Base-by-base conservation (phyloP, 2,329 filamentous ascomycete genomes). In the Aspergillus sp. region DNA sequence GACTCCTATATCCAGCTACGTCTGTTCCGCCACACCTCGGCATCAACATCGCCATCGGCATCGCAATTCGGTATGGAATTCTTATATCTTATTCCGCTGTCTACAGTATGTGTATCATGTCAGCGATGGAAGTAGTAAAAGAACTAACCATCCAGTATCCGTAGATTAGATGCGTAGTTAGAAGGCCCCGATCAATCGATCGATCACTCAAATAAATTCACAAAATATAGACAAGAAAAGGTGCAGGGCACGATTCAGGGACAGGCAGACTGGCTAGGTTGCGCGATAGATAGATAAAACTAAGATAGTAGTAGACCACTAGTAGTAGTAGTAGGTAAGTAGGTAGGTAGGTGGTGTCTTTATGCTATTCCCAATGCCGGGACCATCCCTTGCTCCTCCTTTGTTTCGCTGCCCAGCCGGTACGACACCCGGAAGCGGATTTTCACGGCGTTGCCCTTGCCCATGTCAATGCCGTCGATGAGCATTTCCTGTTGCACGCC, bases 341-440 rank as follows among this genome's bases (percentile, higher is more conserved):
- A 21, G 21, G 21, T 21, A 21, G 21, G 21, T 21, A 21, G 21
- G 3, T 21, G 3, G 21, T 25, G 23, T 25, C 23, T 11, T 52
- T 68, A 95, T 66, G 86, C 84, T 68, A 97, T 84, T 43, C 87
- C 88, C 69, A 97, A 84, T 62, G 90, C 87, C 11, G 89, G 80
- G 65, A 98, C 88, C 77, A 93, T 90, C 5, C 93, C 93, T 79
- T 89, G 91, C 76, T 97, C 91, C 59, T 89, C 88, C 71, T 86
- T 88, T 60, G 73, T 70, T 63, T 81, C 71, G 3, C 77, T 81
- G 3, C 85, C 89, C 12, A 95, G 73, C 68, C 84, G 86, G 76
- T 97, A 98, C 5, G 88, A 86, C 25, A 90, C 86, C 67, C 91
- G 90, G 90, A 93, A 99, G 62, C 95, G 82, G 77, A 99, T 85